Evolutionary conservation across 495 filamentous ascomycete species (phyloP), one percentile per base, ranked within the genome.

Genomic region (Aspergillus indologenus): DNA sequence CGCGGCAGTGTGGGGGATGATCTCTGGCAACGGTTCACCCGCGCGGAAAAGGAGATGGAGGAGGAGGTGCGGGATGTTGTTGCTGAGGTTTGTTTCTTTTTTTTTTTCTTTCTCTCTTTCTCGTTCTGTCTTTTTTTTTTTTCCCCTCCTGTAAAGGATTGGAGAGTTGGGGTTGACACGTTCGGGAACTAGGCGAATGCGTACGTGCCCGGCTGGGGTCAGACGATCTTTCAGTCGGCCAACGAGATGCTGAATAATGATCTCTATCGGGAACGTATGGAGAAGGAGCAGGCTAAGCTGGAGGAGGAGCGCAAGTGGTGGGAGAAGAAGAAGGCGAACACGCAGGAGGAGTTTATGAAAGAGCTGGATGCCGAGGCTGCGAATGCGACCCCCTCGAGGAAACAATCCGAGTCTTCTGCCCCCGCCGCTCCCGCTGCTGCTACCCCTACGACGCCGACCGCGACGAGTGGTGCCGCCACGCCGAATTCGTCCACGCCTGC

Each of bases 31-130:
- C 81, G 94, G 43, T 96, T 97, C 70, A 68, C 83, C 65, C 79
- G 89, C 44, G 94, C 93, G 23, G 94, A 98, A 82, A 93, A 93
- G 79, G 94, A 98, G 79, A 95, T 96, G 78, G 92, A 98, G 74
- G 93, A 92, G 59, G 94, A 98, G 74, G 78, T 98, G 34, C 80
- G 88, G 61, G 94, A 98, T 76, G 92, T 97, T 45, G 91, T 97
- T 34, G 82, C 86, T 64, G 94, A 98, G 88, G 91, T 95, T 71
- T 55, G 75, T 56, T 53, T 6, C 19, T 42, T 23, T 54, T 40
- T 50, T 42, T 45, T 54, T 26, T 43, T 43, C 21, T 44, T 21
- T 31, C 49, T 7, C 31, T 26, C 15, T 21, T 58, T 54, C 21
- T 31, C 51, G 19, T 34, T 46, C 46, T 22, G 47, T 15, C 21